Base-by-base conservation (phyloP, 441 rosid species). In the Arabidopsis lyrata region DNA sequence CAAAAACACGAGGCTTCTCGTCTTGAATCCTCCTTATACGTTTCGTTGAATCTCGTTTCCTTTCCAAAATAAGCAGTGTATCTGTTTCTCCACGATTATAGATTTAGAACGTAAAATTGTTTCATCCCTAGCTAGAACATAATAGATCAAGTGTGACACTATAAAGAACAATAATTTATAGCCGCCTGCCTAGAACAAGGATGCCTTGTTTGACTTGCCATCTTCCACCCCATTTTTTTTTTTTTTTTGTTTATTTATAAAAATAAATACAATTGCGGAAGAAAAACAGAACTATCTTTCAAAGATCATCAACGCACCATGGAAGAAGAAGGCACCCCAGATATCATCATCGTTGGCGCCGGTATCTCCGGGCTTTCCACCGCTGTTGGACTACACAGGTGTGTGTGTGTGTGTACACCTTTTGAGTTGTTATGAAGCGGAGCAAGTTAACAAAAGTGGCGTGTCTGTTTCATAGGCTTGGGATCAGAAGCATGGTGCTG, bases 281-380 rank as follows among this genome's bases (percentile, higher is more conserved):
- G 44, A 42, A 27, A 74, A 53, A 6, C 52, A 68, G 24, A 69
- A 64, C 39, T 75, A 60, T 36, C 8, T n/a, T 11, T 38, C 38
- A 1, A 24, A 57, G 60, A 57, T 47, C 61, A 48, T 74, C 53
- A 48, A 66, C 61, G 13, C 53, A 27, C 24, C 55, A 76, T 70
- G 80, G 76, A 70, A 56, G 67, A 39, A 36, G 86, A 77, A 70
- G 50, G 15, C 32, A 50, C 16, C 48, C 65, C 55, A 75, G 87
- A 84, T 63, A 64, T 87, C 32, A 83, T 84, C 74, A 92, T 84
- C 39, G 86, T 87, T 0, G 92, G 97, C 52, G 98, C 90, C 42
- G 93, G 95, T 52, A 80, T 93, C 59, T 86, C 93, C 24, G 92
- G 97, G 14, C 95, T 90, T 36, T 54, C 95, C 29, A 83, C 92